Evolutionary conservation across 1,139 yeast species (phyloP), one percentile per base, ranked within the genome.

Genomic region (Lodderomyces pseudojiufengensis): DNA sequence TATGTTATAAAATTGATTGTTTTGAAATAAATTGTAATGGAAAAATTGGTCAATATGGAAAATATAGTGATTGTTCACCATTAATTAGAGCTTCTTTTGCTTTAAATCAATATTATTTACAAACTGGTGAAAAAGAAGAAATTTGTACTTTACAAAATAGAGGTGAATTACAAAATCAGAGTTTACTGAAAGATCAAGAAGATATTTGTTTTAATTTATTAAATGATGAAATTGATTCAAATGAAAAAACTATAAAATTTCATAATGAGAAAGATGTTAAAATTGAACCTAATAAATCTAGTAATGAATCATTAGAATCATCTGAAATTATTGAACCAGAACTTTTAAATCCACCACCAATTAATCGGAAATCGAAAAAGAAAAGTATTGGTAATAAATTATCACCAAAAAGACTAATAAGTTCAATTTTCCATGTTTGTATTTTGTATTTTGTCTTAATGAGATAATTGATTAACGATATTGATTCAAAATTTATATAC

Each of bases 1-100:
- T 78, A 2, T 80, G 87, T 47, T 55, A 65, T 10, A 49, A 60
- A 24, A 61, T 70, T 6, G 73, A 76, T 42, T 82, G 90, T 51
- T 54, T 61, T 11, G 75, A 71, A 6, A 69, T 81, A 25, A 50
- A 40, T 12, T 65, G 69, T 4, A 66, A 77, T 53, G 80, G 82
- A 1, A 46, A 50, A 8, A 41, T 43, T 2, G 86, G 85, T 0
- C 40, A 39, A 2, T 81, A 79, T 50, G 88, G 88, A 1, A 53
- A 55, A n/a, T 76, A 62, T 51, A 70, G 85, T 1, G 76, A 69
- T 41, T 82, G 88, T 49, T 51, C 72, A 11, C 48, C 67, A 4
- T 55, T 57, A 10, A 82, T 78, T 46, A 71, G 71, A 46, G 59
- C 77, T 1, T 73, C 84, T 0, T 70, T 67, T 45, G 74, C 73